Conservation (phyloP, 2,329 filamentous ascomycete species). For the Colletotrichum destructivum region DNA sequence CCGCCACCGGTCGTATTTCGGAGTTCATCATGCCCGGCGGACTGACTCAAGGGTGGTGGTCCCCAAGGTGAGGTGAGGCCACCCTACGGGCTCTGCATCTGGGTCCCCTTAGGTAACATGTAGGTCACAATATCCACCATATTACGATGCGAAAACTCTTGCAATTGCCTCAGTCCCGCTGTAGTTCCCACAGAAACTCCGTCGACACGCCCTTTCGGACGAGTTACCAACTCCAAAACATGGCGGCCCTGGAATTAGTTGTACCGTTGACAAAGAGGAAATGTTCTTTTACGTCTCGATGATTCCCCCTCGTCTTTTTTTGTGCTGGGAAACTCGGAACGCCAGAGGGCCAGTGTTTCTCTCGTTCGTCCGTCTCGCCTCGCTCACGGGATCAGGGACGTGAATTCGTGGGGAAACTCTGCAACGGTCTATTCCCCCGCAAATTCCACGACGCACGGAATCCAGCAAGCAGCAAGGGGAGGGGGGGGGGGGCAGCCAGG, state of each 20-base stretch:
- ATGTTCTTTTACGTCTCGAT: not conserved
- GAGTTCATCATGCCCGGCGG: slow-evolving; percentile 27
- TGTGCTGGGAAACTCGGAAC: slow-evolving; percentile 25
- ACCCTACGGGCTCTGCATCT: slow-evolving; percentile 39
- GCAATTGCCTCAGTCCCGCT: slow-evolving; percentile 39
- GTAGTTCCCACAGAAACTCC: not conserved
- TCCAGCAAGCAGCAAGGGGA: not conserved
- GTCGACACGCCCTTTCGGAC: not conserved
- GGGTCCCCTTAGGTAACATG: slow-evolving; percentile 36
- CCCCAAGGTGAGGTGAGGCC: slow-evolving; percentile 28
- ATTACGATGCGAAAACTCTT: slow-evolving; percentile 40
- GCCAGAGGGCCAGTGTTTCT: slow-evolving; percentile 10
- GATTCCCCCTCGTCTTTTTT: not conserved
- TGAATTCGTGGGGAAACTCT: slow-evolving; percentile 40
- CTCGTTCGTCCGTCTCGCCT: not conserved
- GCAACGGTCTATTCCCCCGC: slow-evolving; percentile 41
- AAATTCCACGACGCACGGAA: slow-evolving; percentile 37
- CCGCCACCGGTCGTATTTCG: slow-evolving; percentile 40
- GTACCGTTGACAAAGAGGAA: slow-evolving; percentile 28
- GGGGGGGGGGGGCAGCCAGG: slow-evolving; percentile 2
- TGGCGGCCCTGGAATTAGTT: slow-evolving; percentile 20
- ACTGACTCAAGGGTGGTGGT: slow-evolving; percentile 36
- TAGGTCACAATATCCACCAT: slow-evolving; percentile 40
- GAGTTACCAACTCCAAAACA: not conserved
- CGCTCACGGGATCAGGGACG: slow-evolving; percentile 26